These are phyloP conservation scores for Acorus gramineus DNA, from an alignment of 106 monocot species.

Conservation along the genomic window DNA sequence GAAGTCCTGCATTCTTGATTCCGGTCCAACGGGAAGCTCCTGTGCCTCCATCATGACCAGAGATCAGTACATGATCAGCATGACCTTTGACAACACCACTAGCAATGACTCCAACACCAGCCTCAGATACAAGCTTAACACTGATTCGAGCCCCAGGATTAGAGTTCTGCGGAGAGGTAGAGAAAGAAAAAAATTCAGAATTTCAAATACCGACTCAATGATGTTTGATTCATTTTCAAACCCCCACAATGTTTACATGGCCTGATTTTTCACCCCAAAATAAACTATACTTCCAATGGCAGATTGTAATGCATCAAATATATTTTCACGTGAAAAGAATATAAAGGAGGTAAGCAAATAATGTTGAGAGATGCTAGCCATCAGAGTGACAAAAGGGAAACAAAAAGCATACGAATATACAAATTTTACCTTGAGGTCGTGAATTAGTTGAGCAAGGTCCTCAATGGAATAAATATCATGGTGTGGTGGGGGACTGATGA, in stretches of 20 bases:
- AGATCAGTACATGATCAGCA: constrained; percentile 97
- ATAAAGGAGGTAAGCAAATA: neutral
- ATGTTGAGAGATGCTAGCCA: neutral
- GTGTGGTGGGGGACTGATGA: constrained; percentile 97
- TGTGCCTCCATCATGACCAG: constrained; percentile 98
- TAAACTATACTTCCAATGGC: too few relatives aligned
- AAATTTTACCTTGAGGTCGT: constrained; percentile 85
- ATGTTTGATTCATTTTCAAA: too few relatives aligned
- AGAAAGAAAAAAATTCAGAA: constrained; percentile 5
- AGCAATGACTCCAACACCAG: constrained; percentile 98
- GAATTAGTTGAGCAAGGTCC: constrained; percentile 93
- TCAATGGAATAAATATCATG: constrained; percentile 99
- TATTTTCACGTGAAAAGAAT: neutral
- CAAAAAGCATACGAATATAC: neutral
- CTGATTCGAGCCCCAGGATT: constrained; percentile 92
- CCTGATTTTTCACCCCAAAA: too few relatives aligned
- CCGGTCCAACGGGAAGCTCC: constrained; percentile 99
- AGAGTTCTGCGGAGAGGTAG: constrained; percentile 43
- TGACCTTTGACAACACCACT: constrained; percentile 99
- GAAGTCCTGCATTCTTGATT: constrained; percentile 96
- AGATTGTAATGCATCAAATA: too few relatives aligned
- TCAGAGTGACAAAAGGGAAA: neutral
- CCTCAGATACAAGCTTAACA: constrained; percentile 95
- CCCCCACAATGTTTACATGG: too few relatives aligned
- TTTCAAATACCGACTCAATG: too few relatives aligned